Percentiles rank a stretch among this genome's conserved stretches.
phyloP scores from a whole-genome alignment of 192 early-diverging fungal species.

The Endogone sp. region DNA sequence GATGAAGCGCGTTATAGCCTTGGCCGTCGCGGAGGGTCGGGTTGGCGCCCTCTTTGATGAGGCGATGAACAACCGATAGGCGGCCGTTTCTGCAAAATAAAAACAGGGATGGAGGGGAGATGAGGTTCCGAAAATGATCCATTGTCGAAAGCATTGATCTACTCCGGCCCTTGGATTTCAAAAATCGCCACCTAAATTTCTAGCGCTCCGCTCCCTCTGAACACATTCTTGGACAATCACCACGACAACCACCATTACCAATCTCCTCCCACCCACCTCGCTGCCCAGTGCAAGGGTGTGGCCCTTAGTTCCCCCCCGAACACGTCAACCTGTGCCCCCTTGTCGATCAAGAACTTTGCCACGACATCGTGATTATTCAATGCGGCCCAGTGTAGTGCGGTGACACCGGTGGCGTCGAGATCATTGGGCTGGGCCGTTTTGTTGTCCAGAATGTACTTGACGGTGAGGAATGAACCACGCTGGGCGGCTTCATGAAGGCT shows the following conservation, averaged over 20 bases:
- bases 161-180: too few relatives aligned
- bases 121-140: constrained; percentile 8
- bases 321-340: constrained; percentile 71
- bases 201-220: too few relatives aligned
- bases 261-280: constrained; percentile 42
- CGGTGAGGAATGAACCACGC: constrained; percentile 55
- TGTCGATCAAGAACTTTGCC: constrained; percentile 74
- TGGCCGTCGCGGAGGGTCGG: constrained; percentile 68
- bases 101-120: neutral
- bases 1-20: constrained; percentile 88
- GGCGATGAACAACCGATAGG: constrained; percentile 63
- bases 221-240: too few relatives aligned
- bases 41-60: constrained; percentile 78
- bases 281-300: constrained; percentile 92
- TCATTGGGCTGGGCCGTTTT: constrained; percentile 46
- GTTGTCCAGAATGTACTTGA: constrained; percentile 52
- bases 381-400: constrained; percentile 85
- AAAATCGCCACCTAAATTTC: too few relatives aligned
- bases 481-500: constrained; percentile 71
- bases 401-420: constrained; percentile 64
- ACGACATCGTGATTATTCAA: constrained; percentile 68
- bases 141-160: too few relatives aligned
- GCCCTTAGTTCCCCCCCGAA: constrained; percentile 75
- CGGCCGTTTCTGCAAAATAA: constrained; percentile 58
- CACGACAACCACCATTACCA: neutral